Evolutionary conservation across 2,329 filamentous ascomycete species (phyloP).

Genomic region (Botrytis fragariae): DNA sequence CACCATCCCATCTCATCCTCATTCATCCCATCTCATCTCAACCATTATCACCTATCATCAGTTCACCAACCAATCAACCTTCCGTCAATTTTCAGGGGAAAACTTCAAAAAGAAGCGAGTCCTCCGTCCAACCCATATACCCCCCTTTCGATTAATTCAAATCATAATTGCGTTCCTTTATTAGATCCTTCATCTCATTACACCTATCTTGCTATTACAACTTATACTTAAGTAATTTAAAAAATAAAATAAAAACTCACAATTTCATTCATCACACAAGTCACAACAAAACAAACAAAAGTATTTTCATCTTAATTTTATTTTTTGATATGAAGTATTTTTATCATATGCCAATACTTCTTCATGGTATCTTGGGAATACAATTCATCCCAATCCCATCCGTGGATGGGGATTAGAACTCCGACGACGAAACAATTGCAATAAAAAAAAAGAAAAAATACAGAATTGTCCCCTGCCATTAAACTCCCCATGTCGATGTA

Average conservation of each 20-base stretch:
- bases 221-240: neutral
- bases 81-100: neutral
- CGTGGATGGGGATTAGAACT: constrained; percentile 7
- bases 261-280: neutral
- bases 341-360: constrained; percentile 16
- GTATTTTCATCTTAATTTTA: neutral
- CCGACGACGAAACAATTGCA: constrained; percentile 4
- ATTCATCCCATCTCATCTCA: too few species aligned
- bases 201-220: neutral
- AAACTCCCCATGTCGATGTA: constrained; percentile 19
- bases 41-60: too few species aligned
- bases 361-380: constrained; percentile 17
- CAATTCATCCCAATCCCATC: constrained; percentile 8
- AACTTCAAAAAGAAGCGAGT: neutral
- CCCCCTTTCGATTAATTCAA: neutral
- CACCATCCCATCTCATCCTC: too few species aligned
- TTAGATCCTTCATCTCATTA: neutral
- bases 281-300: neutral
- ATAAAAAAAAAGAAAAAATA: constrained; percentile 6
- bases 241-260: too few species aligned
- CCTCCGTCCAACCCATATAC: neutral
- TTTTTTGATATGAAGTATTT: constrained; percentile 14
- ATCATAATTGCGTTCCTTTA: neutral
- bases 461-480: constrained; percentile 19
- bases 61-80: neutral